A percentile compares a stretch with the other conserved stretches of the same genome.
phyloP scores from a whole-genome alignment of 805 yeast genomes.

The Metschnikowia henanensis region DNA sequence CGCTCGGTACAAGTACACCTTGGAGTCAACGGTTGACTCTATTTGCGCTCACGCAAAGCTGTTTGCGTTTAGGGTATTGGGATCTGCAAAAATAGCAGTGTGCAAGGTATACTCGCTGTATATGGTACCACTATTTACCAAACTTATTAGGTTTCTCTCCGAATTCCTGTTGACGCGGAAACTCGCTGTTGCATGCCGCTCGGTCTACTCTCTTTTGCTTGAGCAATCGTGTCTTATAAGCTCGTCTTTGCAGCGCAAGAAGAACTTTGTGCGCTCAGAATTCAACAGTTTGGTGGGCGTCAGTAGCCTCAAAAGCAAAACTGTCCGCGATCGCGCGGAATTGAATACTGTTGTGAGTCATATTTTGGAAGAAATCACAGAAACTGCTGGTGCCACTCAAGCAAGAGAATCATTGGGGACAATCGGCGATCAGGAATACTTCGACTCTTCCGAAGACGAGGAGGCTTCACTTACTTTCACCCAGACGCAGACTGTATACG shows the following conservation, averaged over 20 bases:
- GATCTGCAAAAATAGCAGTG: neutral
- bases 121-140: conserved; percentile 3
- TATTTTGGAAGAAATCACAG: conserved; percentile 10
- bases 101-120: neutral
- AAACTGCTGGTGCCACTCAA: neutral
- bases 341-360: conserved; percentile 8
- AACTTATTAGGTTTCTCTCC: neutral
- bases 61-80: conserved; percentile 3
- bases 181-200: neutral
- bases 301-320: conserved; percentile 3
- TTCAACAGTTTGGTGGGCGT: conserved; percentile 6
- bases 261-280: conserved; percentile 16
- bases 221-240: conserved; percentile 9
- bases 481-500: conserved; percentile 9
- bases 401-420: neutral
- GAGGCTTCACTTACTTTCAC: conserved; percentile 11
- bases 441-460: conserved; percentile 1
- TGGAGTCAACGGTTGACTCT: conserved; percentile 12
- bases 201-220: conserved; percentile 6
- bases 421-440: neutral
- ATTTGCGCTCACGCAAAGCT: neutral
- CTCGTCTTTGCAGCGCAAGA: conserved; percentile 14
- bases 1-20: conserved; percentile 9
- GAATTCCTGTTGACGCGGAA: neutral
- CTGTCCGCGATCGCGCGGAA: conserved; percentile 2